Evolutionary conservation across 495 filamentous ascomycete species (phyloP).

Genomic region (Neurospora sp.): DNA sequence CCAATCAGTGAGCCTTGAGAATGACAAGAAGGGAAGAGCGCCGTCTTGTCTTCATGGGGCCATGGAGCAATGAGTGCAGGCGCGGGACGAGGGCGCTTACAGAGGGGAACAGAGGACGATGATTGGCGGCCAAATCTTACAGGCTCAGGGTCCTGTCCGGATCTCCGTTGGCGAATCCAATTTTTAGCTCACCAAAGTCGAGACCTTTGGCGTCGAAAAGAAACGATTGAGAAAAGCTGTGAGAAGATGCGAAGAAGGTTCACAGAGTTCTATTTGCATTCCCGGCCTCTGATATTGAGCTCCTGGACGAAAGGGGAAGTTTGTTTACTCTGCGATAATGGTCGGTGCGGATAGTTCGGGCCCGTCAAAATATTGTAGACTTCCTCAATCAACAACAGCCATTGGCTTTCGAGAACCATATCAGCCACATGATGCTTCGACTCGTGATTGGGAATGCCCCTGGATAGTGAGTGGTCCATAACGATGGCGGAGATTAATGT

Average conservation of each 20-base stretch:
- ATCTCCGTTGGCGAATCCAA: background rate
- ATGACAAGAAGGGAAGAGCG: background rate
- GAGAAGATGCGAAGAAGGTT: background rate
- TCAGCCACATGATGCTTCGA: background rate
- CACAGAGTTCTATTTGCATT: background rate
- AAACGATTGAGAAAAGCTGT: background rate
- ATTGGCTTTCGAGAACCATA: background rate
- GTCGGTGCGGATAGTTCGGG: background rate
- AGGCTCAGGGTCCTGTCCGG: background rate
- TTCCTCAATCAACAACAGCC: background rate
- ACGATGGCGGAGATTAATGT: background rate
- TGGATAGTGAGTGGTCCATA: background rate
- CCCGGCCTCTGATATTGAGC: background rate
- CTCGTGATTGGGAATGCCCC: background rate
- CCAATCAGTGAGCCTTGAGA: conserved; percentile 9
- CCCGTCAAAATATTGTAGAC: background rate
- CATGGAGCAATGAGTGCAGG: conserved; percentile 3
- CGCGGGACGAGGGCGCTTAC: conserved; percentile 23
- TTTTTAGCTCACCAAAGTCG: background rate
- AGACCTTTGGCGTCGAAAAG: background rate
- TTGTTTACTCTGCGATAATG: background rate
- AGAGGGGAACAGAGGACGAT: background rate
- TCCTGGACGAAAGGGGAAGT: background rate
- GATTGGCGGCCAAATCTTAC: conserved; percentile 14
- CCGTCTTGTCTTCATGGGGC: background rate